phyloP scores from a whole-genome alignment of 257 asterid species.

The Nicotiana obtusifolia region DNA sequence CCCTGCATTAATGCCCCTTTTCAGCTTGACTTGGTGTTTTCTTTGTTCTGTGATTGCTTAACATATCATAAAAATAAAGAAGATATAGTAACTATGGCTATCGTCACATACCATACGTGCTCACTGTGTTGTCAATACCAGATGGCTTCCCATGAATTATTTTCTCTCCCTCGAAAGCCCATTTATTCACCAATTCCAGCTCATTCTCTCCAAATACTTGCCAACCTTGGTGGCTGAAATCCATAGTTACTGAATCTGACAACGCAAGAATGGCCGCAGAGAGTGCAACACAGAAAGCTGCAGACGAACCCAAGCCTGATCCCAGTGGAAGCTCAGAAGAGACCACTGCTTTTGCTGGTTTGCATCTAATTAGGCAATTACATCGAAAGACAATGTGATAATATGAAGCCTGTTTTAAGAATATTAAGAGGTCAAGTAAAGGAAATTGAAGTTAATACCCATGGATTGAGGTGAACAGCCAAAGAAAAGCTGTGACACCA shows the following conservation, averaged over 20 bases:
- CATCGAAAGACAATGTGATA: constrained; percentile 11
- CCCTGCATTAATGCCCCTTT: neutral
- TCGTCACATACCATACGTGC: constrained; percentile 81
- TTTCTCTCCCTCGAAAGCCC: constrained; percentile 98
- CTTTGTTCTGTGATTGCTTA: neutral
- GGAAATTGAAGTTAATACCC: constrained; percentile 38
- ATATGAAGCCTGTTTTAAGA: neutral
- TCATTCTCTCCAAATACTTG: constrained; percentile 64
- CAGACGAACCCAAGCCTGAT: constrained; percentile 97
- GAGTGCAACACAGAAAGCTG: constrained; percentile 85
- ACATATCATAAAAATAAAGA: neutral
- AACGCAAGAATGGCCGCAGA: constrained; percentile 81
- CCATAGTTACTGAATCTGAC: constrained; percentile 56
- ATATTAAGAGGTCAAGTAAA: neutral
- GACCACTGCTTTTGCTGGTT: constrained; percentile 79
- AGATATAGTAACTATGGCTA: neutral
- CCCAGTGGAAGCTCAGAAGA: constrained; percentile 94
- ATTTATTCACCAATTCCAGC: constrained; percentile 78
- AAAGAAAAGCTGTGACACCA: constrained; percentile 84
- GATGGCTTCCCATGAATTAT: constrained; percentile 98
- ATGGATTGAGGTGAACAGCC: constrained; percentile 79
- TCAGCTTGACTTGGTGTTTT: neutral
- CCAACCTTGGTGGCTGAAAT: constrained; percentile 89
- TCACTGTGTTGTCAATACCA: constrained; percentile 94
- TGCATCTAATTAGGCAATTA: constrained; percentile 43